phyloP scores from a whole-genome alignment of 208 protist species.

The Crithidia sp. region DNA sequence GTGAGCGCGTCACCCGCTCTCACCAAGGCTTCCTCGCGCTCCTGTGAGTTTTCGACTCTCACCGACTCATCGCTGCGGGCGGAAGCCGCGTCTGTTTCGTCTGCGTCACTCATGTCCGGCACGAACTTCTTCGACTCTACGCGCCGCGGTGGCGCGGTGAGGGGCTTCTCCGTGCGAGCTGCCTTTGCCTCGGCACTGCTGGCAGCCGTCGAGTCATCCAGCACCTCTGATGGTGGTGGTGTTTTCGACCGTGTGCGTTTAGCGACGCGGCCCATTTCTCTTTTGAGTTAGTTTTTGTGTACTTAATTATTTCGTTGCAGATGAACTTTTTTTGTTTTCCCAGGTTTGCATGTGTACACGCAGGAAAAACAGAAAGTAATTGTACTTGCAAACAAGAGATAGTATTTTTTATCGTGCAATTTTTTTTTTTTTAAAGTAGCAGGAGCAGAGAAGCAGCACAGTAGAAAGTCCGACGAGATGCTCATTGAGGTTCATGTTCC shows the following conservation, averaged over 20 bases:
- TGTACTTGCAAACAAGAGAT: too few species aligned
- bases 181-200: background rate
- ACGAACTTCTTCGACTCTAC: conserved; percentile 25
- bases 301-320: background rate
- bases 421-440: too few species aligned
- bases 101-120: conserved; percentile 10
- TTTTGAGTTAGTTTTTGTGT: background rate
- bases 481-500: too few species aligned
- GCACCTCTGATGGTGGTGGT: background rate
- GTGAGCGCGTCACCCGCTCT: conserved; percentile 55
- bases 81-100: conserved; percentile 9
- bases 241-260: conserved; percentile 11
- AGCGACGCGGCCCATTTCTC: background rate
- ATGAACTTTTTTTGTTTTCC: background rate
- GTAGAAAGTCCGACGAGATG: too few species aligned
- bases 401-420: too few species aligned
- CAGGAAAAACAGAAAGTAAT: too few species aligned
- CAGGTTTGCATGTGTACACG: background rate
- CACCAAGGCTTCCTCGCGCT: conserved; percentile 52
- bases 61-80: conserved; percentile 30
- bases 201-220: background rate
- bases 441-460: too few species aligned
- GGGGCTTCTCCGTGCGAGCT: background rate
- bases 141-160: conserved; percentile 3
- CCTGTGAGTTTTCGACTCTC: conserved; percentile 33